A percentile compares a stretch with the other conserved stretches of the same genome.
Conservation (phyloP, 2,329 filamentous ascomycete species). For the Pseudogymnoascus verrucosus region DNA sequence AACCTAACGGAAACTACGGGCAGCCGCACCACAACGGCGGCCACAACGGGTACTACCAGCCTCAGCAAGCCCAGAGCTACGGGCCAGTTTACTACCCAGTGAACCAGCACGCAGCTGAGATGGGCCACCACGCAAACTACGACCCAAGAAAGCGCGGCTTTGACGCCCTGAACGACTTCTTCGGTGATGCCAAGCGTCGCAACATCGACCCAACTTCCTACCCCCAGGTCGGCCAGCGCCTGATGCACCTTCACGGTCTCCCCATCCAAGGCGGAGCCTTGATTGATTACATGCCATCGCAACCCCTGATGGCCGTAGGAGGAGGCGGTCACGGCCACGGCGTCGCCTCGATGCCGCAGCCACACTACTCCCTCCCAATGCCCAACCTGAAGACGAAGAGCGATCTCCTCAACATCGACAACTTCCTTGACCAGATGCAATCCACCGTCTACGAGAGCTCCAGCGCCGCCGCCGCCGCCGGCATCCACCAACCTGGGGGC, state of each 20-base stretch:
- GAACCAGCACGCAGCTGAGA: conserved; percentile 54
- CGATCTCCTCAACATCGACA: conserved; percentile 88
- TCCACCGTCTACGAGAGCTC: conserved; percentile 92
- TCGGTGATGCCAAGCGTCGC: conserved; percentile 84
- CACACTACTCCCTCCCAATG: conserved; percentile 80
- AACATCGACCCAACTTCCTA: conserved; percentile 87
- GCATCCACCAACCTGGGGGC: conserved; percentile 65
- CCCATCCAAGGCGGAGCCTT: conserved; percentile 48
- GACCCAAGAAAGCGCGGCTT: conserved; percentile 77
- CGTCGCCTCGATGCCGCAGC: conserved; percentile 54
- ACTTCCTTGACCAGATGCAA: conserved; percentile 92
- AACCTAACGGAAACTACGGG: conserved; percentile 40
- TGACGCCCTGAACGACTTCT: conserved; percentile 88
- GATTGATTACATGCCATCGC: conserved; percentile 48
- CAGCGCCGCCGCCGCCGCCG: conserved; percentile 68
- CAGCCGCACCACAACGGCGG: conserved; percentile 45
- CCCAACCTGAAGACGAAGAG: conserved; percentile 85
- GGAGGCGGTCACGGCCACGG: conserved; percentile 37
- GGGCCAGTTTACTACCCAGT: conserved; percentile 75
- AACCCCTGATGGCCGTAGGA: conserved; percentile 47
- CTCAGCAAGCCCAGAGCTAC: conserved; percentile 53
- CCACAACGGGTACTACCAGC: conserved; percentile 43
- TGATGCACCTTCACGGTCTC: conserved; percentile 71
- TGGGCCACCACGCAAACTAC: conserved; percentile 51
- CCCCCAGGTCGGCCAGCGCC: conserved; percentile 78